Evolutionary conservation across 345 rosid genomes (phyloP), one percentile per base, ranked within the genome.

Genomic region (Aquilaria sinensis): DNA sequence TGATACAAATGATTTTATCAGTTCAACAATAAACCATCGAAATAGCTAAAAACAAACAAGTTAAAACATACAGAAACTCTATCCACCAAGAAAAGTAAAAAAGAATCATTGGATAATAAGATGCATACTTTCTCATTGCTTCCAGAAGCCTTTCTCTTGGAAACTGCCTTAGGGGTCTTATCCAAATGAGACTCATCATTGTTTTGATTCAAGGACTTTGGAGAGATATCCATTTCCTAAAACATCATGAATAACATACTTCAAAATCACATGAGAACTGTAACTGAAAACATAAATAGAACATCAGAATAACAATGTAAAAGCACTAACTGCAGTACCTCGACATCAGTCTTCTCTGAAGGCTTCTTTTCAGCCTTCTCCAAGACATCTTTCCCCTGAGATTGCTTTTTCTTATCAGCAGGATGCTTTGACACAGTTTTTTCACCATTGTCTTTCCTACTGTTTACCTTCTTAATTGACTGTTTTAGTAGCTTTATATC

Each of bases 131-230:
- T 83, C 55, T 78, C 86, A 70, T 82, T 80, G 50, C 63, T 89
- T 33, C 69, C 68, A 57, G 83, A 71, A 12, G 72, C 85, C 75
- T 78, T 91, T 67, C 90, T 77, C 85, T 84, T 91, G 57, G 71
- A 34, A 71, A 61, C 73, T 56, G 82, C 65, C 81, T 79, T 75
- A n/a, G 92, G 77, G 62, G 75, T 85, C 64, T 81, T 96, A 73
- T 77, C 83, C 56, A 47, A 29, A 12, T 69, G 82, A 56, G 67
- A 76, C 49, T 65, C 83, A 69, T 78, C 89, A 74, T 74, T 78
- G 29, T 62, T 70, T 61, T 66, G 65, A 70, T 85, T 87, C 63
- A 70, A 74, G 2, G 84, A 70, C 76, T 89, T 91, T 47, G 77
- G 76, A 48, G 96, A 77, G 67, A 85, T 74, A 67, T 62, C 60